Evolutionary conservation across 2,329 filamentous ascomycete genomes (phyloP).

Genomic region (Fusarium luffae): DNA sequence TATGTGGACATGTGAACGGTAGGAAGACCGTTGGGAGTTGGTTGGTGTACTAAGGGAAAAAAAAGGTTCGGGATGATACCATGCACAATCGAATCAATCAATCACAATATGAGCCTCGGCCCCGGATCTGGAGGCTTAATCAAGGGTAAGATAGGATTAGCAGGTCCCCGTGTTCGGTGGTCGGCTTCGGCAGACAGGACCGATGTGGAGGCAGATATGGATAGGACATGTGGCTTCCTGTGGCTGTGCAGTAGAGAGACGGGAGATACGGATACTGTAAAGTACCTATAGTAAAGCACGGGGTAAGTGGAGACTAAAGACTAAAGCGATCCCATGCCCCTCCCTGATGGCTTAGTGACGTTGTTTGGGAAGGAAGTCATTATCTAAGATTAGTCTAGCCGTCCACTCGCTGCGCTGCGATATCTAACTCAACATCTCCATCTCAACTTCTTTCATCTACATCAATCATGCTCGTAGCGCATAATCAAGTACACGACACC

Average conservation of each 20-base stretch:
- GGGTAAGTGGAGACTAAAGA: constrained; percentile 18
- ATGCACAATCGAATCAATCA: constrained; percentile 18
- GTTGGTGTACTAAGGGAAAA: constrained; percentile 10
- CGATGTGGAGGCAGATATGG: constrained; percentile 14
- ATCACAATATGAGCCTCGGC: constrained; percentile 26
- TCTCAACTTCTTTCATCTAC: constrained; percentile 3
- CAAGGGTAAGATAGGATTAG: constrained; percentile 11
- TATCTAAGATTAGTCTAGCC: constrained; percentile 4
- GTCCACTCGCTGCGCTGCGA: constrained; percentile 3
- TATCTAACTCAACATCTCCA: constrained; percentile 11
- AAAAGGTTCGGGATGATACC: constrained; percentile 16
- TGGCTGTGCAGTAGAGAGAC: constrained; percentile 1
- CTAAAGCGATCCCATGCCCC: constrained; percentile 22
- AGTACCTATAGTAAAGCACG: constrained; percentile 7
- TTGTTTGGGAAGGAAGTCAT: constrained; percentile 18
- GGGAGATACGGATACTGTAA: background rate
- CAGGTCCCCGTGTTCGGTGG: constrained; percentile 19
- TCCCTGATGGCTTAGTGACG: constrained; percentile 24
- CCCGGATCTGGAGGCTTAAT: constrained; percentile 29
- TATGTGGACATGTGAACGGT: constrained; percentile 22
- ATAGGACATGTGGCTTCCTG: background rate
- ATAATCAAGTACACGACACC: constrained; percentile 37
- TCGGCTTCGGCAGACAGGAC: constrained; percentile 18
- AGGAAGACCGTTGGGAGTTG: constrained; percentile 12
- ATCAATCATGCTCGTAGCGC: constrained; percentile 40